A percentile compares a stretch with the other conserved stretches of the same genome.
Evolutionary conservation across 768 basidiomycete species (phyloP).

Genomic region (Trametes meyenii): DNA sequence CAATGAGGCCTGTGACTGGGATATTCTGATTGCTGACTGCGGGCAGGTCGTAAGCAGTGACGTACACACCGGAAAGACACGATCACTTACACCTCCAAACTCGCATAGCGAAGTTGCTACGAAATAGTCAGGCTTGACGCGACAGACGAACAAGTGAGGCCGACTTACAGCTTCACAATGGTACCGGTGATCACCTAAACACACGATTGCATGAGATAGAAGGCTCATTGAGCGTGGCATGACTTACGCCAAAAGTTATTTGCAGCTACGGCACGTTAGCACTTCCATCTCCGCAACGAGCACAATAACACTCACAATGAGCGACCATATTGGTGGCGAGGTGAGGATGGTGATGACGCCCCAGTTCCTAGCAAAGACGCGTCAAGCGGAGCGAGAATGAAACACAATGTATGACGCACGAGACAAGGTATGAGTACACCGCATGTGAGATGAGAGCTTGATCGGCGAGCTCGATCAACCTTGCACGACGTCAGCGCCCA

Average conservation of each 20-base stretch:
- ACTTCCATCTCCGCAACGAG: background rate
- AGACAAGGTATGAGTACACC: slow-evolving; percentile 57
- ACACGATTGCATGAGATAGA: slow-evolving; percentile 7
- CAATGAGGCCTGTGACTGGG: slow-evolving; percentile 48
- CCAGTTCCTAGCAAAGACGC: slow-evolving; percentile 27
- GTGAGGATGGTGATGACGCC: slow-evolving; percentile 27
- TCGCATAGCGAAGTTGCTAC: slow-evolving; percentile 55
- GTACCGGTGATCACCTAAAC: slow-evolving; percentile 53
- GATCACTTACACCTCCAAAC: slow-evolving; percentile 60
- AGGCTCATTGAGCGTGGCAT: background rate
- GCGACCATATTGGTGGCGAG: slow-evolving; percentile 28
- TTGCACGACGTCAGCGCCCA: slow-evolving; percentile 28
- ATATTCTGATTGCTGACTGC: slow-evolving; percentile 60
- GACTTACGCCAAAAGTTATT: slow-evolving; percentile 32
- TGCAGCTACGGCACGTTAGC: slow-evolving; percentile 23
- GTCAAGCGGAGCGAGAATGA: background rate
- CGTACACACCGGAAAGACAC: background rate
- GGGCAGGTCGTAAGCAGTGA: slow-evolving; percentile 6
- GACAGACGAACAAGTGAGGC: too few species aligned
- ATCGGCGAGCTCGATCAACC: slow-evolving; percentile 50
- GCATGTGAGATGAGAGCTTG: slow-evolving; percentile 54
- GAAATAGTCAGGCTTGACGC: background rate
- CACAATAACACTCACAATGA: slow-evolving; percentile 21
- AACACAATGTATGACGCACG: slow-evolving; percentile 40
- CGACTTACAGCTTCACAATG: slow-evolving; percentile 57